Conservation (phyloP, 148 eudicot species). For the Rhododendron henanense region DNA sequence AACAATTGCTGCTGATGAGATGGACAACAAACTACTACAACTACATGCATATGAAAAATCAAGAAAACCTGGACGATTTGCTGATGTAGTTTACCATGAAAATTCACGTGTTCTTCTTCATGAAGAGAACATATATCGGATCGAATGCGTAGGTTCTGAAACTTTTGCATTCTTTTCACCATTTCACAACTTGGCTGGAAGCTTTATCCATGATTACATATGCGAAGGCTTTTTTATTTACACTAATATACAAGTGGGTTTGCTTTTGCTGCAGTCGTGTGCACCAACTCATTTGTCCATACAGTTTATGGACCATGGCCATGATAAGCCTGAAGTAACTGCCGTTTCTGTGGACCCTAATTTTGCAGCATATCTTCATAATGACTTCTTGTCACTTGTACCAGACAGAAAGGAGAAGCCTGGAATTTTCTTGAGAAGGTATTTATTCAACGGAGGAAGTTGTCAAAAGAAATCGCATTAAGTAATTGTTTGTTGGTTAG, state of each 20-base stretch:
- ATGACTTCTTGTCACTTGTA: constrained; percentile 46
- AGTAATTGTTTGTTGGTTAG: neutral
- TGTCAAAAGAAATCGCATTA: neutral
- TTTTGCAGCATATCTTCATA: constrained; percentile 57
- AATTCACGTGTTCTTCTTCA: constrained; percentile 75
- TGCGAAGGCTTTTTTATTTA: neutral
- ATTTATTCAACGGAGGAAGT: neutral
- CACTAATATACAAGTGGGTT: neutral
- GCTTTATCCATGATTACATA: neutral
- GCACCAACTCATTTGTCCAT: constrained; percentile 59
- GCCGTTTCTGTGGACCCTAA: constrained; percentile 60
- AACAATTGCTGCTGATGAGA: constrained; percentile 65
- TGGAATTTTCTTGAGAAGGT: constrained; percentile 69
- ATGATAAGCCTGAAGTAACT: constrained; percentile 65
- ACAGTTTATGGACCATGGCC: constrained; percentile 63
- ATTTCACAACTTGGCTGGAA: constrained; percentile 3
- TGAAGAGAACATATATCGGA: constrained; percentile 73
- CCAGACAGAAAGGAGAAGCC: constrained; percentile 47
- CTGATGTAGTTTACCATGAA: constrained; percentile 64
- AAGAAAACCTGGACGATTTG: constrained; percentile 53
- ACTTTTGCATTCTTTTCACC: neutral
- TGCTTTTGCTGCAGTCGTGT: constrained; percentile 39
- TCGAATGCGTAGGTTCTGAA: constrained; percentile 61
- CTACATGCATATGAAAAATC: constrained; percentile 79
- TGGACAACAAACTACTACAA: constrained; percentile 71